These are phyloP conservation scores for Candida berthetii DNA, from an alignment of 805 yeast species.

Conservation along the genomic window DNA sequence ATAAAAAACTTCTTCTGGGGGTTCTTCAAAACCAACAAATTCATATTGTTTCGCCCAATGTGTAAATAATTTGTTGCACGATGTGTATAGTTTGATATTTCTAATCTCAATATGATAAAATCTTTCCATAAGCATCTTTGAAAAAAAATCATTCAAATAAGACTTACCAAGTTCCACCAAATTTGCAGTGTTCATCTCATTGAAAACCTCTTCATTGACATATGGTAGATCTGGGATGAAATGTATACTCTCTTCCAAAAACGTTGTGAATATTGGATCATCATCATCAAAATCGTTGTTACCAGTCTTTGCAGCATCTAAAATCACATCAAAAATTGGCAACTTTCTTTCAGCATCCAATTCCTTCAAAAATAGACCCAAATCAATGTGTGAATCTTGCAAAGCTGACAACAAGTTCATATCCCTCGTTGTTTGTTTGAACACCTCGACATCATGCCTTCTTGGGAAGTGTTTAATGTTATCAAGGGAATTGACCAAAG, in stretches of 20 bases:
- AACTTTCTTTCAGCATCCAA: constrained; percentile 1
- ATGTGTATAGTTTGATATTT: background rate
- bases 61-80: background rate
- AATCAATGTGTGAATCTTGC: constrained; percentile 2
- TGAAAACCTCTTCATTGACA: background rate
- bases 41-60: background rate
- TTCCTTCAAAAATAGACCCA: constrained; percentile 4
- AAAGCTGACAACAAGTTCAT: background rate
- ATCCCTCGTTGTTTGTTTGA: background rate
- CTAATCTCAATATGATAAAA: background rate
- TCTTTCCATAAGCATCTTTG: background rate
- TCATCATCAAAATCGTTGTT: constrained; percentile 1
- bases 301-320: background rate
- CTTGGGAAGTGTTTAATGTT: constrained; percentile 3
- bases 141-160: background rate
- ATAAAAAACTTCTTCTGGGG: background rate
- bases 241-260: background rate
- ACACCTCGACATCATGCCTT: constrained; percentile 2
- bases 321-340: constrained; percentile 3
- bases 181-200: too few relatives aligned
- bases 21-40: background rate
- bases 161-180: background rate
- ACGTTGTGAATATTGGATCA: background rate
- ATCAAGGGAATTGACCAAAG: constrained; percentile 1
- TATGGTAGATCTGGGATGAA: background rate